Conservation (phyloP, 73 alveolate genomes). For the Stentor coeruleus region DNA sequence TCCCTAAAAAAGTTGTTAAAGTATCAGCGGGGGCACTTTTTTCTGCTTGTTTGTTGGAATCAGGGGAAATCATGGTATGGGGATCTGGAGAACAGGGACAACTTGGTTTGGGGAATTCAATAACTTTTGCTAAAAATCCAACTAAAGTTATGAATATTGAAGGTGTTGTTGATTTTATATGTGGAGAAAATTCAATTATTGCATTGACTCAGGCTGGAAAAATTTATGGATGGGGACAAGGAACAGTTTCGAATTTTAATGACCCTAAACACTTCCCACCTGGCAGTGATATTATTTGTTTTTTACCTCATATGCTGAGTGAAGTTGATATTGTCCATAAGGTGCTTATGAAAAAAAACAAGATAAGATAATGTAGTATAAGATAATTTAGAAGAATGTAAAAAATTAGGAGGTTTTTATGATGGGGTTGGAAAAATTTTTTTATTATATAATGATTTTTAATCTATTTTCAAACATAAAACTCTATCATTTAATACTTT, state of each 20-base stretch:
- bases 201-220: constrained; percentile 59
- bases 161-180: constrained; percentile 49
- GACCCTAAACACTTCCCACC: neutral
- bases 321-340: neutral
- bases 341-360: neutral
- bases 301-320: neutral
- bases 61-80: constrained; percentile 75
- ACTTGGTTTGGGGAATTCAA: constrained; percentile 63
- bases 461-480: too few species aligned
- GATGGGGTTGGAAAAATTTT: too few species aligned
- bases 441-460: too few species aligned
- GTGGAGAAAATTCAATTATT: constrained; percentile 77
- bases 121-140: constrained; percentile 30
- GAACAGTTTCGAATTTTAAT: constrained; percentile 31
- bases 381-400: neutral
- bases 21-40: constrained; percentile 81
- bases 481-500: too few species aligned
- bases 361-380: neutral
- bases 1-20: constrained; percentile 22
- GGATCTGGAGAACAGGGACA: constrained; percentile 85
- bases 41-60: constrained; percentile 57
- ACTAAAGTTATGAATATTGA: constrained; percentile 35
- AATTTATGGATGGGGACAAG: constrained; percentile 88
- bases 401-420: neutral
- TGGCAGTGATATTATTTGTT: constrained; percentile 23